Conservation (phyloP, 2,329 filamentous ascomycete genomes). For the Colletotrichum higginsianum region DNA sequence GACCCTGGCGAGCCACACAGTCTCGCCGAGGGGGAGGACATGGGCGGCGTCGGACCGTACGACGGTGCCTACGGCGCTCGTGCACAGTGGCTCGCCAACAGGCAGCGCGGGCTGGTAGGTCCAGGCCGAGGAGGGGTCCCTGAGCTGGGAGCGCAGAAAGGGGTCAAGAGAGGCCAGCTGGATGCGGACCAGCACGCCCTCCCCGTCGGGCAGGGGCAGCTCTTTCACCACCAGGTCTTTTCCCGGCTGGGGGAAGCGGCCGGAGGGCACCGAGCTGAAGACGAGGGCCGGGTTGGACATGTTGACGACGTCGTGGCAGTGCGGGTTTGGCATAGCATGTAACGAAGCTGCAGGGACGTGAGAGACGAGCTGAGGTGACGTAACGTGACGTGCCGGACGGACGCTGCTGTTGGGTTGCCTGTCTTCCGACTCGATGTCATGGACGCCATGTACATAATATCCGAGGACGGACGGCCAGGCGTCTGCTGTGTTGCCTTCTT, state of each 20-base stretch:
- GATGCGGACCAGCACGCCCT: slow-evolving; percentile 16
- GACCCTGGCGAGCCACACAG: slow-evolving; percentile 7
- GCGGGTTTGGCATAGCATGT: no score
- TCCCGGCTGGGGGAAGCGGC: neutral
- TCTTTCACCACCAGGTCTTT: slow-evolving; percentile 9
- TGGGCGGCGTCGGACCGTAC: neutral
- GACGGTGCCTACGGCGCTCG: slow-evolving; percentile 19
- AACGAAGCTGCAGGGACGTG: no score
- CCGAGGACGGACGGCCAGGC: no score
- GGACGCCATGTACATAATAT: no score
- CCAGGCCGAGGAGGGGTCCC: slow-evolving; percentile 58
- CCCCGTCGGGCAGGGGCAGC: neutral
- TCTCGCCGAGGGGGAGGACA: neutral
- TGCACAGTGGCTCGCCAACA: neutral
- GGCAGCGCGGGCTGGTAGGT: slow-evolving; percentile 7
- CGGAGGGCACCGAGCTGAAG: neutral
- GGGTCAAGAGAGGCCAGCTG: slow-evolving; percentile 75
- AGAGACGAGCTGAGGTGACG: neutral
- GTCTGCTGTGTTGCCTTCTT: no score
- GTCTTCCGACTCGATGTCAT: no score
- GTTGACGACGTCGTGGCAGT: neutral
- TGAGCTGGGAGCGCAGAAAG: slow-evolving; percentile 81
- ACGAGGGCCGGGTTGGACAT: neutral
- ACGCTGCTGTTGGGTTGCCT: no score
- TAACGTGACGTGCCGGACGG: no score